phyloP scores from a whole-genome alignment of 257 asterid genomes.

The Solanum verrucosum region DNA sequence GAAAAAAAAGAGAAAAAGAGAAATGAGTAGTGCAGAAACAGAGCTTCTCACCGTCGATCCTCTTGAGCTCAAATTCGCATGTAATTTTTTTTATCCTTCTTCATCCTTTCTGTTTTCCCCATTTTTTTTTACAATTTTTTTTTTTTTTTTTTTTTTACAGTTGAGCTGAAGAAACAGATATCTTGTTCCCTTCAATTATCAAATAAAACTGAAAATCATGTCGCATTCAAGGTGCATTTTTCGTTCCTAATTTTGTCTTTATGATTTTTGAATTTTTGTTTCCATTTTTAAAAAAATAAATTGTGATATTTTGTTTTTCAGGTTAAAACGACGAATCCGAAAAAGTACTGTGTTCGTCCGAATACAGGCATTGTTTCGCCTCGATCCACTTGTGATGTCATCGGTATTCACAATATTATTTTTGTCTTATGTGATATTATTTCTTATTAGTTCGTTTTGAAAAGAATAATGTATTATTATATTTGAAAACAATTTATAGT shows the following conservation, averaged over 20 bases:
- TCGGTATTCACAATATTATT: conserved; percentile 17
- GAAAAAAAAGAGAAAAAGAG: neutral
- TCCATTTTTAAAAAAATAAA: neutral
- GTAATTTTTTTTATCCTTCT: conserved; percentile 11
- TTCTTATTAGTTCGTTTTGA: neutral
- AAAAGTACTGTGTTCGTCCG: conserved; percentile 73
- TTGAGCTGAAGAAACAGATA: conserved; percentile 78
- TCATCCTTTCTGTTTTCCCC: neutral
- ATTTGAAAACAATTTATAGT: neutral
- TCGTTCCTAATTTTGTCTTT: neutral
- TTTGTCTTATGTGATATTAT: neutral
- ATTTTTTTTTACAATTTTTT: neutral
- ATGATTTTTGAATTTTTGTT: neutral
- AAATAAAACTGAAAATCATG: conserved; percentile 59
- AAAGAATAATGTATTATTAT: neutral
- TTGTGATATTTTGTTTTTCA: conserved; percentile 6
- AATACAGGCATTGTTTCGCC: conserved; percentile 36
- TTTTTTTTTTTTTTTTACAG: conserved; percentile 14
- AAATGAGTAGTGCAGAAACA: conserved; percentile 48
- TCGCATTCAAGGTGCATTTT: conserved; percentile 58
- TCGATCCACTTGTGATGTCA: conserved; percentile 33
- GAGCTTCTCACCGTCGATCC: conserved; percentile 58
- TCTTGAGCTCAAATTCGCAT: conserved; percentile 54
- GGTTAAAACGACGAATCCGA: conserved; percentile 64
- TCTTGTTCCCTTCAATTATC: conserved; percentile 61